Evolutionary conservation across 495 filamentous ascomycete species (phyloP), one percentile per base, ranked within the genome.

Genomic region (Hypoxylon rickii): DNA sequence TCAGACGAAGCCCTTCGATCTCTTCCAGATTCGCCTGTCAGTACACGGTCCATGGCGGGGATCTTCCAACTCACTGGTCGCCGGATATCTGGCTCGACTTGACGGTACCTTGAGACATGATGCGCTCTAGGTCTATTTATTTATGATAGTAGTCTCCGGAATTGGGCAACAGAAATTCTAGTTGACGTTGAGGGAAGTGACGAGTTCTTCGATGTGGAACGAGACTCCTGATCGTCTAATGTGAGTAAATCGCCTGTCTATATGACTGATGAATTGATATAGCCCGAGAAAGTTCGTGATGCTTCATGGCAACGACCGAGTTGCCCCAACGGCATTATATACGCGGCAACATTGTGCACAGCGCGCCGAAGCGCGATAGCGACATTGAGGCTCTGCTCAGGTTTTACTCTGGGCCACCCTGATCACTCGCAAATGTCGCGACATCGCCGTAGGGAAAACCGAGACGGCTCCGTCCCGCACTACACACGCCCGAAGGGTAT

Each of bases 311-410:
- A 47, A 5, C 37, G 21, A 39, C 31, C 24, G 10, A 4, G 20
- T 6, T 24, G 46, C 20, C 3, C 38, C 34, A 13, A 12, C 38
- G 47, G 12, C 32, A 15, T 18, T 47, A 52, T 62, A 56, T 52
- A 56, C 52, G 56, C 37, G 47, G 33, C 15, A 11, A 20, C 26
- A 18, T 11, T 10, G 19, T 18, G 18, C 44, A 20, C 20, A 1
- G 24, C 47, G 24, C 58, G 52, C 58, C 32, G 36, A 49, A 44
- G 58, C 58, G 52, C 58, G 42, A 53, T 32, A 41, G 24, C 31
- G 12, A 44, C 11, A 13, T 21, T 19, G 48, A 56, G 37, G 33
- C 37, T 48, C 19, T 57, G 52, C 48, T 53, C 52, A 44, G 34
- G n/a, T n/a, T n/a, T n/a, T n/a, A n/a, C n/a, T n/a, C n/a, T n/a